Conservation (phyloP, 108 stramenopile genomes). For the Nitzschia sp. region DNA sequence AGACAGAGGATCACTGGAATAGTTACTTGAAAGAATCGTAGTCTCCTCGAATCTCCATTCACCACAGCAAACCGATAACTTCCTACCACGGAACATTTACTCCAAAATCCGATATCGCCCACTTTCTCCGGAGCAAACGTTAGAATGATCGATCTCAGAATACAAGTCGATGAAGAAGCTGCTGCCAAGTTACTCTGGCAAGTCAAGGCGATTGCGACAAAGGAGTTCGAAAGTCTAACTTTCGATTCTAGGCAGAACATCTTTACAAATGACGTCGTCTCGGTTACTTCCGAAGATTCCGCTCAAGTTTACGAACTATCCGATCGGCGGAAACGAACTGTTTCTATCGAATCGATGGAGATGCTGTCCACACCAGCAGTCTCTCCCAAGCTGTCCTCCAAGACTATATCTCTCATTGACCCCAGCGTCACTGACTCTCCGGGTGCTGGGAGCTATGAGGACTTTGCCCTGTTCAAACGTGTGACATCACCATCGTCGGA, state of each 20-base stretch:
- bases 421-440: neutral
- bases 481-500: neutral
- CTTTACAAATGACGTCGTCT: slow-evolving; percentile 2
- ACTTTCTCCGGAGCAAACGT: neutral
- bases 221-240: slow-evolving; percentile 27
- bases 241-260: slow-evolving; percentile 12
- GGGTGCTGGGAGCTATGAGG: neutral
- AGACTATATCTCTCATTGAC: slow-evolving; percentile 8
- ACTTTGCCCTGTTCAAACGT: slow-evolving; percentile 23
- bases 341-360: slow-evolving; percentile 29
- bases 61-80: neutral
- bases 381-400: slow-evolving; percentile 5
- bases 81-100: slow-evolving; percentile 14
- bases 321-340: slow-evolving; percentile 18
- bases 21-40: slow-evolving; percentile 9
- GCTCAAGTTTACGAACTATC: slow-evolving; percentile 6
- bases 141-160: neutral
- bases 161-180: slow-evolving; percentile 20
- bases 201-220: slow-evolving; percentile 38
- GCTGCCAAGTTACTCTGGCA: slow-evolving; percentile 29
- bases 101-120: neutral
- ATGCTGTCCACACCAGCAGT: neutral
- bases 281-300: slow-evolving; percentile 10
- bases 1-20: neutral
- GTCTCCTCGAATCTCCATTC: slow-evolving; percentile 2